These are phyloP conservation scores for Talaromyces piceae DNA, from an alignment of 2,329 filamentous ascomycete species.

Conservation along the genomic window DNA sequence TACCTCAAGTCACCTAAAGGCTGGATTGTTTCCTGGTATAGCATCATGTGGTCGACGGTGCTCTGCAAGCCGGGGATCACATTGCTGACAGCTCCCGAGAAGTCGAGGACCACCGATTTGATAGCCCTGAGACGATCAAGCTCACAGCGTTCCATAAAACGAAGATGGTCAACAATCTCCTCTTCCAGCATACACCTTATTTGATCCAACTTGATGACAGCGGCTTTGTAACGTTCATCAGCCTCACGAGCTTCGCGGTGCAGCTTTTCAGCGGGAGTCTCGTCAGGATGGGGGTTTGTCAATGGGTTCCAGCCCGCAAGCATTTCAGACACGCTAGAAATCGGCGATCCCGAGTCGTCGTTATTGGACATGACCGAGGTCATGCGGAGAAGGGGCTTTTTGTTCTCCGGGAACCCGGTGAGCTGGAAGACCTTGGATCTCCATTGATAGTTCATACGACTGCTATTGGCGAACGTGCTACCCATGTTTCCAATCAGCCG, in stretches of 20 bases:
- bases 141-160: constrained; percentile 95
- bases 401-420: constrained; percentile 83
- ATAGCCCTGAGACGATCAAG: constrained; percentile 93
- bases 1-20: constrained; percentile 84
- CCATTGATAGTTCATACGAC: constrained; percentile 97
- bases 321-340: constrained; percentile 80
- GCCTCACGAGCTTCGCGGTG: constrained; percentile 82
- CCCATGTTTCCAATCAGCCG: constrained; percentile 90
- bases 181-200: constrained; percentile 93
- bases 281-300: constrained; percentile 84
- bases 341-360: constrained; percentile 64
- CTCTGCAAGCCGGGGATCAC: constrained; percentile 94
- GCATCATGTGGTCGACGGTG: constrained; percentile 96
- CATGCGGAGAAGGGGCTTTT: constrained; percentile 62
- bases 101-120: constrained; percentile 95
- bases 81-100: constrained; percentile 94
- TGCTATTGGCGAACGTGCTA: constrained; percentile 94
- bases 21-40: constrained; percentile 98
- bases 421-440: constrained; percentile 83
- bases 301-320: constrained; percentile 88
- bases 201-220: constrained; percentile 78
- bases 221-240: constrained; percentile 87
- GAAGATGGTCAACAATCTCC: constrained; percentile 83
- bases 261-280: constrained; percentile 79
- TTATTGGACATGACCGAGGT: constrained; percentile 62